Conservation (phyloP, 345 rosid species). For the Salix udensis region DNA sequence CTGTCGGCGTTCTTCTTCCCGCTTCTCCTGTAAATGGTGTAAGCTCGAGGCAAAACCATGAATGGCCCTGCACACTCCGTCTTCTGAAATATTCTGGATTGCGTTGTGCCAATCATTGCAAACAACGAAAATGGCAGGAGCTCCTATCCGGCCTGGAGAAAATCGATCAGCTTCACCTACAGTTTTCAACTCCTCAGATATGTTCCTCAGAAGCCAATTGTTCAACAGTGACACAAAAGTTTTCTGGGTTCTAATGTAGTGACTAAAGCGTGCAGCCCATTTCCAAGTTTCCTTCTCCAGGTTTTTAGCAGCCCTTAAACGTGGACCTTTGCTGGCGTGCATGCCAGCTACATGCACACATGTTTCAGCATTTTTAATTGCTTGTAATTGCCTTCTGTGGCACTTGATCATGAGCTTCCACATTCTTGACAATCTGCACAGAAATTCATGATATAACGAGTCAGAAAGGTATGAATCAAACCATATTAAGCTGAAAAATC, state of each 20-base stretch:
- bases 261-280: conserved; percentile 24
- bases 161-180: conserved; percentile 4
- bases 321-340: neutral
- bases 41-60: conserved; percentile 24
- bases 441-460: neutral
- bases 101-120: conserved; percentile 32
- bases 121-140: conserved; percentile 31
- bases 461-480: too few species aligned
- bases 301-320: neutral
- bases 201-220: conserved; percentile 36
- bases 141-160: conserved; percentile 23
- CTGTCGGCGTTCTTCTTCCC: conserved; percentile 27
- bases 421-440: neutral
- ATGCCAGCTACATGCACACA: neutral
- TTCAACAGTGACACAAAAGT: conserved; percentile 28
- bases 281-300: neutral
- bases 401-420: neutral
- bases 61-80: conserved; percentile 23
- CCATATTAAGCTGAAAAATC: too few species aligned
- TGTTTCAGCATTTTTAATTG: neutral
- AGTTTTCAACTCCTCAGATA: conserved; percentile 21
- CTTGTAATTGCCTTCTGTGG: neutral
- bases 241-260: conserved; percentile 30
- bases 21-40: conserved; percentile 28
- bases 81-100: conserved; percentile 23